Evolutionary conservation across 2,329 filamentous ascomycete genomes (phyloP).

Genomic region (Zopfia rhizophila): DNA sequence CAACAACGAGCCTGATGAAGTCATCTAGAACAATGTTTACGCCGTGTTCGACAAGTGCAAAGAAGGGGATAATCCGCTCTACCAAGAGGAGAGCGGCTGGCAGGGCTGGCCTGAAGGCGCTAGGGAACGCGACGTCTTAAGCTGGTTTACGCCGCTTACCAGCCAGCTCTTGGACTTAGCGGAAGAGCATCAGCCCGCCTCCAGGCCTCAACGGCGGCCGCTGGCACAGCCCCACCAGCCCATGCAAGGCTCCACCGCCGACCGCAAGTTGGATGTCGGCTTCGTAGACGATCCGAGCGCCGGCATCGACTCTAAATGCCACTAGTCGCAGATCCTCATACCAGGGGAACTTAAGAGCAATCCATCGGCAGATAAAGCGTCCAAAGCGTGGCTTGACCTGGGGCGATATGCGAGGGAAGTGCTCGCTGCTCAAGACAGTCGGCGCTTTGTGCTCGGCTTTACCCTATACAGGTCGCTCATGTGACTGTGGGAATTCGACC

Average conservation of each 20-base stretch:
- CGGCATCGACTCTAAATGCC: slow-evolving; percentile 27
- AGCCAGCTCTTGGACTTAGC: slow-evolving; percentile 27
- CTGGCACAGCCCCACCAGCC: slow-evolving; percentile 31
- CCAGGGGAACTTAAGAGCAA: slow-evolving; percentile 62
- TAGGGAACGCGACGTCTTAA: slow-evolving; percentile 32
- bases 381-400: slow-evolving; percentile 48
- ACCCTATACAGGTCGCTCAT: slow-evolving; percentile 59
- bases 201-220: slow-evolving; percentile 21
- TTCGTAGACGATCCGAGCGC: slow-evolving; percentile 32
- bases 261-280: slow-evolving; percentile 37
- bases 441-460: slow-evolving; percentile 59
- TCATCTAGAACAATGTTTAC: slow-evolving; percentile 53
- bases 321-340: slow-evolving; percentile 58
- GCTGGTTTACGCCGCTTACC: slow-evolving; percentile 33
- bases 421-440: slow-evolving; percentile 41
- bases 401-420: slow-evolving; percentile 59
- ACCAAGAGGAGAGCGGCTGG: slow-evolving; percentile 29
- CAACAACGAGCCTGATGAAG: slow-evolving; percentile 33
- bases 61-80: slow-evolving; percentile 33
- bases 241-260: slow-evolving; percentile 33
- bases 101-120: slow-evolving; percentile 30
- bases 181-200: slow-evolving; percentile 21
- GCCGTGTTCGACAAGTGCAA: slow-evolving; percentile 31
- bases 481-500: slow-evolving; percentile 60
- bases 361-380: slow-evolving; percentile 51